These are phyloP conservation scores for Rubia occidens DNA, from an alignment of 305 asterid genomes.

Conservation along the genomic window DNA sequence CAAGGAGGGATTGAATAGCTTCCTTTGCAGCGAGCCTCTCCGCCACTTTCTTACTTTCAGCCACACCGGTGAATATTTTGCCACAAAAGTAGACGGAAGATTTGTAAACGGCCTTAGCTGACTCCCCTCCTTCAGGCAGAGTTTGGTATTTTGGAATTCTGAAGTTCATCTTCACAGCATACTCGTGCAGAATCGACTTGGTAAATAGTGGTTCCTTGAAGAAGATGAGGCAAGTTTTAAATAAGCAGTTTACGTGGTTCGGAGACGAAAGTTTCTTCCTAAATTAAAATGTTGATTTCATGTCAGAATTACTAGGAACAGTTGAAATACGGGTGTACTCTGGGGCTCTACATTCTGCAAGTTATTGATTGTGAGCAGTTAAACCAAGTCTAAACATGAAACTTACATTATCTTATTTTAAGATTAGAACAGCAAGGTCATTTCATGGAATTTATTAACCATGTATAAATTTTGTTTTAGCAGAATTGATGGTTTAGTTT, in stretches of 20 bases:
- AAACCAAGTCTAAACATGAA: neutral
- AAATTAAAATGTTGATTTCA: neutral
- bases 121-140: slow-evolving; percentile 1
- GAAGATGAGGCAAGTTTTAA: neutral
- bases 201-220: slow-evolving; percentile 21
- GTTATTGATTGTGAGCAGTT: too few relatives aligned
- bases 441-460: too few relatives aligned
- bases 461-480: too few relatives aligned
- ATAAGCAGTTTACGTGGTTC: neutral
- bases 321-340: too few relatives aligned
- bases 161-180: slow-evolving; percentile 24
- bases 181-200: slow-evolving; percentile 30
- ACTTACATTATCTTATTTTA: neutral
- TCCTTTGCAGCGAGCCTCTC: slow-evolving; percentile 24
- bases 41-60: slow-evolving; percentile 29
- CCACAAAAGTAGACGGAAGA: slow-evolving; percentile 22
- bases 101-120: slow-evolving; percentile 12
- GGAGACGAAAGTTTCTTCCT: neutral
- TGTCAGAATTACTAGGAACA: neutral
- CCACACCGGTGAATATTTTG: slow-evolving; percentile 22
- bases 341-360: too few relatives aligned
- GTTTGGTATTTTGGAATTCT: slow-evolving; percentile 20
- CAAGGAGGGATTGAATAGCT: slow-evolving; percentile 26
- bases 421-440: too few relatives aligned
- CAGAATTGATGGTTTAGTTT: too few relatives aligned